Evolutionary conservation across 306 rosid species (phyloP).

Genomic region (Trifolium dubium): DNA sequence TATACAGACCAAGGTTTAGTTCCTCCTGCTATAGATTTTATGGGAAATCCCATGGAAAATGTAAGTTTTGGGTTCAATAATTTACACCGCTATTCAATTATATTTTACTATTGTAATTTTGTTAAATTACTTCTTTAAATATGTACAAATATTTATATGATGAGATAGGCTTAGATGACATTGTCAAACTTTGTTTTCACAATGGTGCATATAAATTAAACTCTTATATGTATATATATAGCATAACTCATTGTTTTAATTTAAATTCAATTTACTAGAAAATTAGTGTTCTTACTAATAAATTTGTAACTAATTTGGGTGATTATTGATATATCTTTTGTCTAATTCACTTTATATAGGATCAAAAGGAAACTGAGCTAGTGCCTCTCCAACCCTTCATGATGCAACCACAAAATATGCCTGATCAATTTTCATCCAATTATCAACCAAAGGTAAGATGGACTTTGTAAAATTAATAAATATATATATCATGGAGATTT

Average conservation of each 20-base stretch:
- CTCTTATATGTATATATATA: background rate
- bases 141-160: background rate
- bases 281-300: background rate
- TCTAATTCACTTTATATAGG: background rate
- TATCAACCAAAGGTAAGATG: constrained; percentile 18
- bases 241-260: background rate
- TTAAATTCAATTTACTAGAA: background rate
- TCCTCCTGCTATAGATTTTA: background rate
- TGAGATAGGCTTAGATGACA: background rate
- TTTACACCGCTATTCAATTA: no score
- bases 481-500: background rate
- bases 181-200: no score
- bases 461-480: background rate
- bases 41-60: no score
- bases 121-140: background rate
- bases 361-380: background rate
- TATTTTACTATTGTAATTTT: background rate
- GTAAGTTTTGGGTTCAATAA: background rate
- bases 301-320: background rate
- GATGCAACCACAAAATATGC: constrained; percentile 10
- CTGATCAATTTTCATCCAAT: constrained; percentile 16
- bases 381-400: background rate
- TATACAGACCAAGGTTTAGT: background rate
- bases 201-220: no score
- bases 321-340: background rate